Evolutionary conservation across 1,284 basidiomycete species (phyloP).

Genomic region (Sanghuangporus weigelae): DNA sequence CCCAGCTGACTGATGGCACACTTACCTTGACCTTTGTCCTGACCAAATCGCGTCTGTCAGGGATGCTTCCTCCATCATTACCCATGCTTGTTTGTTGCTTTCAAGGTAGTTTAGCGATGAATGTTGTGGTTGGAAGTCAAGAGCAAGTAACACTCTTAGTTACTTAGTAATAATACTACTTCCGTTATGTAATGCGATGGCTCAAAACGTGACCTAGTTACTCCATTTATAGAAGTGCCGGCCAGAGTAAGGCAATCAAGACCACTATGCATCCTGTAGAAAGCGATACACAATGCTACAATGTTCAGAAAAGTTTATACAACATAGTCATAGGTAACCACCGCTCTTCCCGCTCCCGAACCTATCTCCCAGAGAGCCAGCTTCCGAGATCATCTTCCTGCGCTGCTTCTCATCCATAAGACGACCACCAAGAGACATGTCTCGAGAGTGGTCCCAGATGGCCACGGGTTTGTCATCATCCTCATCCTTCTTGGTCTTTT

Average conservation of each 20-base stretch:
- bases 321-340: constrained; percentile 7
- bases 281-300: background rate
- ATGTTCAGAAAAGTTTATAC: background rate
- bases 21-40: constrained; percentile 64
- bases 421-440: constrained; percentile 81
- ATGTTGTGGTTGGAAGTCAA: too few species aligned
- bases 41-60: constrained; percentile 77
- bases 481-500: constrained; percentile 35
- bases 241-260: too few species aligned
- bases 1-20: background rate
- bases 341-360: constrained; percentile 61
- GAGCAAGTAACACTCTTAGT: too few species aligned
- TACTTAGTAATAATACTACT: too few species aligned
- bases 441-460: constrained; percentile 86
- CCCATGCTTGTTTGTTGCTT: constrained; percentile 44
- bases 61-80: constrained; percentile 84
- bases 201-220: too few species aligned
- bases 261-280: background rate
- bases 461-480: constrained; percentile 48
- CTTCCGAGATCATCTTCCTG: constrained; percentile 71
- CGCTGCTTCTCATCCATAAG: constrained; percentile 83
- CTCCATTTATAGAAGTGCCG: too few species aligned
- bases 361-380: constrained; percentile 71
- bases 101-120: background rate
- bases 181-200: too few species aligned